Conservation (phyloP, 2,329 filamentous ascomycete genomes). For the Neopestalotiopsis rosae region DNA sequence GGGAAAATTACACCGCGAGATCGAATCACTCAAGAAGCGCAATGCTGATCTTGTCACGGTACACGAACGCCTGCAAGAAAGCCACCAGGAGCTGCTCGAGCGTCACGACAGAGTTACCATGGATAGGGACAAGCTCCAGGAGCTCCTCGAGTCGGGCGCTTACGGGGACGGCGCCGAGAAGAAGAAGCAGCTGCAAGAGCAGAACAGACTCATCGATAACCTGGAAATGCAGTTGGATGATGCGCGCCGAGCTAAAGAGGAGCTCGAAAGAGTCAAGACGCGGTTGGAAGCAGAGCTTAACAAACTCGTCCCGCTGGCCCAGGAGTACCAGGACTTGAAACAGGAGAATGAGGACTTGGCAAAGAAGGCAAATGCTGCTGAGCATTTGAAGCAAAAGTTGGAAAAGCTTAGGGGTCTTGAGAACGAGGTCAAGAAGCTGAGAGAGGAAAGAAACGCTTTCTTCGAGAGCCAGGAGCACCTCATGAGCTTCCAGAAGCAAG, state of each 20-base stretch:
- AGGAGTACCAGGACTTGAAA: conserved; percentile 65
- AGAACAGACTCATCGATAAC: conserved; percentile 73
- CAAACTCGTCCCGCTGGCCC: conserved; percentile 57
- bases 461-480: conserved; percentile 37
- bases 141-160: conserved; percentile 59
- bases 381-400: conserved; percentile 67
- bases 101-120: conserved; percentile 64
- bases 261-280: conserved; percentile 45
- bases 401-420: conserved; percentile 61
- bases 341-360: conserved; percentile 63
- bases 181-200: conserved; percentile 58
- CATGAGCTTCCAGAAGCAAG: conserved; percentile 35
- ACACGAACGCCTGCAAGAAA: conserved; percentile 64
- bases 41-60: conserved; percentile 65
- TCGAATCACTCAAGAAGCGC: conserved; percentile 59
- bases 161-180: conserved; percentile 43
- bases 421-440: conserved; percentile 59
- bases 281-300: conserved; percentile 53
- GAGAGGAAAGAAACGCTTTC: conserved; percentile 59
- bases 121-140: conserved; percentile 62
- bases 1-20: conserved; percentile 53
- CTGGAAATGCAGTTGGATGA: conserved; percentile 71
- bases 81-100: conserved; percentile 62
- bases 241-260: conserved; percentile 38
- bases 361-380: conserved; percentile 68